phyloP scores from a whole-genome alignment of 2,329 filamentous ascomycete species.

The Dendrostoma leiphaemia region DNA sequence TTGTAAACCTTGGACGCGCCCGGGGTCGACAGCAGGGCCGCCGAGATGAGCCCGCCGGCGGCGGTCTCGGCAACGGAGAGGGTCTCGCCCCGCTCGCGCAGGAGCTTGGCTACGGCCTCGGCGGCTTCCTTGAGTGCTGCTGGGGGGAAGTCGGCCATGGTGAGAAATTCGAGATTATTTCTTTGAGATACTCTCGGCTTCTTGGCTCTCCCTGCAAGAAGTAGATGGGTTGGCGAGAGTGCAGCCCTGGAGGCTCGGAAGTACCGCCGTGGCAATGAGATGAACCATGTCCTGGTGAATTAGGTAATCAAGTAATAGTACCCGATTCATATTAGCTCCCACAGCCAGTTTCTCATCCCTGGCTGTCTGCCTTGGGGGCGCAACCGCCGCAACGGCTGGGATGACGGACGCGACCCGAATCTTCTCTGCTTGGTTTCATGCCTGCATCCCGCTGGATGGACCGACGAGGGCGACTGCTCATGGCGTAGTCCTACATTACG shows the following conservation, averaged over 20 bases:
- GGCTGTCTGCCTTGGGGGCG: neutral
- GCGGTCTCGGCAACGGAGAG: constrained; percentile 63
- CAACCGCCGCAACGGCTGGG: neutral
- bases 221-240: too few species aligned
- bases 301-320: constrained; percentile 3
- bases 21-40: constrained; percentile 54
- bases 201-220: too few species aligned
- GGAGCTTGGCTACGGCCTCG: constrained; percentile 47
- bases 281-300: neutral
- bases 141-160: constrained; percentile 15
- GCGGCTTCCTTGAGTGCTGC: constrained; percentile 24
- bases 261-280: too few species aligned
- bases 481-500: too few species aligned
- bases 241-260: too few species aligned
- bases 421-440: neutral
- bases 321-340: constrained; percentile 1
- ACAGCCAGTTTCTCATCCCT: neutral
- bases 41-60: constrained; percentile 60
- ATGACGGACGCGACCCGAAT: neutral
- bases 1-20: constrained; percentile 59
- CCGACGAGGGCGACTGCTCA: too few species aligned
- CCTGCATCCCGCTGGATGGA: neutral
- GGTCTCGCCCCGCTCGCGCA: constrained; percentile 54
- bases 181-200: too few species aligned
- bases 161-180: neutral